These are phyloP conservation scores for Naganishia sp. DNA, from an alignment of 1,284 basidiomycete species.

Conservation along the genomic window DNA sequence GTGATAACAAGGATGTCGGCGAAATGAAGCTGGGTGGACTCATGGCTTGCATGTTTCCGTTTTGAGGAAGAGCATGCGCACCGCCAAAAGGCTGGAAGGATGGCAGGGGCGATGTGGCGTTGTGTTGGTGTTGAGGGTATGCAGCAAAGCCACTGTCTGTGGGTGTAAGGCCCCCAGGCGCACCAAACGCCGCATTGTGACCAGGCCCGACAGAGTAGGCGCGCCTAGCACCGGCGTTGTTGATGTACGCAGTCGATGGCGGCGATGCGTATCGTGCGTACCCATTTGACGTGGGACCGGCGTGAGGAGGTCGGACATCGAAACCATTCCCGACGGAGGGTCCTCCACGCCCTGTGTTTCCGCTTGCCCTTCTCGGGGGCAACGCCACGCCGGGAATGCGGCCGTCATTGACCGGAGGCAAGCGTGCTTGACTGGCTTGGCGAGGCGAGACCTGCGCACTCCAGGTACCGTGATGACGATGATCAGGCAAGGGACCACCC, in stretches of 20 bases:
- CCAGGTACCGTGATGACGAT: conserved; percentile 38
- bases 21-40: conserved; percentile 31
- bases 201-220: conserved; percentile 32
- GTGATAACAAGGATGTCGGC: conserved; percentile 30
- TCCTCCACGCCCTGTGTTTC: conserved; percentile 30
- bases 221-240: conserved; percentile 15
- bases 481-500: conserved; percentile 44
- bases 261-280: conserved; percentile 24
- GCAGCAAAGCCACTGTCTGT: conserved; percentile 3
- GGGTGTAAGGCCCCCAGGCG: background rate
- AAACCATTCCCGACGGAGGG: conserved; percentile 22
- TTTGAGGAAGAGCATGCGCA: background rate
- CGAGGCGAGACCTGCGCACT: conserved; percentile 39
- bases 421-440: conserved; percentile 34
- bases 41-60: conserved; percentile 6
- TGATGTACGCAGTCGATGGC: background rate
- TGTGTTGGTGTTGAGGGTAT: conserved; percentile 15
- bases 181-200: conserved; percentile 13
- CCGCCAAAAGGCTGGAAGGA: conserved; percentile 33
- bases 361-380: conserved; percentile 35
- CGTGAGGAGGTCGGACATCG: conserved; percentile 26
- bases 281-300: background rate
- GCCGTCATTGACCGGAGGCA: conserved; percentile 36
- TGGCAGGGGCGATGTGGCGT: conserved; percentile 22
- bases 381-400: conserved; percentile 32